phyloP scores from a whole-genome alignment of 495 filamentous ascomycete species.

The Lophium mytilinum region DNA sequence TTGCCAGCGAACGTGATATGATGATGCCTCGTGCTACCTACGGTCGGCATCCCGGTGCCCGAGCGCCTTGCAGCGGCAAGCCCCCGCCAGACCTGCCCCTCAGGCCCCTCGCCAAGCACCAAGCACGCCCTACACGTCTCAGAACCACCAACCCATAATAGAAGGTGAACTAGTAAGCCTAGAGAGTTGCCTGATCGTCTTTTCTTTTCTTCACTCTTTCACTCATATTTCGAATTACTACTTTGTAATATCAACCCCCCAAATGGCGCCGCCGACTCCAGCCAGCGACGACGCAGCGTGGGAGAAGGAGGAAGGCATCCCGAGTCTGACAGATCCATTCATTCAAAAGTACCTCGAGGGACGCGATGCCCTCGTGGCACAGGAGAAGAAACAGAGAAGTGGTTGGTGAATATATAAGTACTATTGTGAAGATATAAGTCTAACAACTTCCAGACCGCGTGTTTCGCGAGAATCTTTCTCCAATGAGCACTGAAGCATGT shows the following conservation, averaged over 20 bases:
- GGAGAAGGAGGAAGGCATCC: conserved; percentile 46
- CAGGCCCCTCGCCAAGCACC: neutral
- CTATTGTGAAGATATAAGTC: conserved; percentile 9
- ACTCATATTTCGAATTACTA: neutral
- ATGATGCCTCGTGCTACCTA: neutral
- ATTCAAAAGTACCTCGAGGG: conserved; percentile 70
- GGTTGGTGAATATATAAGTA: conserved; percentile 42
- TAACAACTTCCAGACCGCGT: conserved; percentile 42
- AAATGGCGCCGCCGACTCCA: conserved; percentile 3
- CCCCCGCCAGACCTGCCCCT: neutral
- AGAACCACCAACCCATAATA: neutral
- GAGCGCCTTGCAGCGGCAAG: neutral
- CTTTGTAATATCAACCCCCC: neutral
- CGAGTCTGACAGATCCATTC: conserved; percentile 55
- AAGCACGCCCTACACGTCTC: too few relatives aligned
- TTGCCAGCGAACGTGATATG: neutral
- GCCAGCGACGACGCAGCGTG: conserved; percentile 43
- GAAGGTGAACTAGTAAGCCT: neutral
- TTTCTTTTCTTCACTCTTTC: neutral
- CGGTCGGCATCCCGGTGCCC: neutral
- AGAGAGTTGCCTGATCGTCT: neutral
- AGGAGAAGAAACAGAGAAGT: conserved; percentile 76
- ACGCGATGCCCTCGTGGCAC: conserved; percentile 64
- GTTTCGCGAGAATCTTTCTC: conserved; percentile 62
- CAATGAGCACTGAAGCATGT: conserved; percentile 64